Evolutionary conservation across 148 eudicot species (phyloP), one percentile per base, ranked within the genome.

Genomic region (Pharnaceum exiguum): DNA sequence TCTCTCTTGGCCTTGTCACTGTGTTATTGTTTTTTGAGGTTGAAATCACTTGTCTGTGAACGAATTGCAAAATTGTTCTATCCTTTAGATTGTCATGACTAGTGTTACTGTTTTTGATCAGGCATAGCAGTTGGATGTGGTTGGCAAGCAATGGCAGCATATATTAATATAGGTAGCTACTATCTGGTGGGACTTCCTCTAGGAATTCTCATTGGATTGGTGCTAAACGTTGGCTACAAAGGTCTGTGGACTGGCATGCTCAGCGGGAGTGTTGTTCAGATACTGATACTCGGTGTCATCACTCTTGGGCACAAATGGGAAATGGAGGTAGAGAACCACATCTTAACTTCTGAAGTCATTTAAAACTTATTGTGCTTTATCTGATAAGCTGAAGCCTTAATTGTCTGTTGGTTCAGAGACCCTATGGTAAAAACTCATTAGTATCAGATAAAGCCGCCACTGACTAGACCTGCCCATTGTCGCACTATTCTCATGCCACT

Each of bases 101-200:
- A n/a, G n/a, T n/a, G n/a, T n/a, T n/a, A n/a, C n/a, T 11, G 46
- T 49, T 40, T 5, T 46, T 33, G 9, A 29, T 55, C 74, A 70
- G 74, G 74, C 49, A 51, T 70, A 27, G 89, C 89, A 45, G 79
- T 80, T 30, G 89, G 89, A 60, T 75, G 71, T 59, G 85, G 89
- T 25, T 80, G 89, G 85, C 85, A 83, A 80, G 74, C 64, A 42
- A 21, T 44, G 60, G 89, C 75, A 15, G 89, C 85, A 23, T 69
- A 33, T 49, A 56, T 80, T 37, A 83, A 80, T 63, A 17, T 61
- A 0, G 58, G 69, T 51, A 51, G 74, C 55, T 70, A 70, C 51
- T 70, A 70, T 47, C 46, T 70, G 54, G 69, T 70, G 32, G 74
- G 74, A 17, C 44, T 70, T 23, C 74, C 74, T 57, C 69, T 70